phyloP scores from a whole-genome alignment of 345 rosid species.

The Conringia planisiliqua region DNA sequence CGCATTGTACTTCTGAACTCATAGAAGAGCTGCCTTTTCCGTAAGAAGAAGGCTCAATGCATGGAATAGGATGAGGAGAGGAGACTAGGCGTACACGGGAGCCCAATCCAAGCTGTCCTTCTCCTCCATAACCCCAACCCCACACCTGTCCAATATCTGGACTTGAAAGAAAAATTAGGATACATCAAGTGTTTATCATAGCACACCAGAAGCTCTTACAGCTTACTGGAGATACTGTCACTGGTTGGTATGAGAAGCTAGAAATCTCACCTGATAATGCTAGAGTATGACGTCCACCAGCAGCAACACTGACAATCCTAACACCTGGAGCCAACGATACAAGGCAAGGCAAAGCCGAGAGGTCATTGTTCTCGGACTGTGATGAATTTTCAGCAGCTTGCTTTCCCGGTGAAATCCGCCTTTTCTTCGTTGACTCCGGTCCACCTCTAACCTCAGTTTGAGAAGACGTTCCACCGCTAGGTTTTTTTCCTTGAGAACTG shows the following conservation, averaged over 20 bases:
- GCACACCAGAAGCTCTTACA: conserved; percentile 1
- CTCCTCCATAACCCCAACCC: conserved; percentile 99
- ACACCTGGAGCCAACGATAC: conserved; percentile 88
- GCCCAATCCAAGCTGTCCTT: conserved; percentile 99
- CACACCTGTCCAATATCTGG: conserved; percentile 97
- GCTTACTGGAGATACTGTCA: conserved; percentile 23
- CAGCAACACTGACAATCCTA: conserved; percentile 72
- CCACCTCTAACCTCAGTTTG: conserved; percentile 46
- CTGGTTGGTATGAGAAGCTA: not conserved
- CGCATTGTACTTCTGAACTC: conserved; percentile 54
- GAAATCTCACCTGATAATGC: conserved; percentile 73
- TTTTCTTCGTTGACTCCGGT: conserved; percentile 66
- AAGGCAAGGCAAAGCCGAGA: conserved; percentile 85
- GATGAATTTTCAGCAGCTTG: conserved; percentile 79
- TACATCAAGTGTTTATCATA: conserved; percentile 18
- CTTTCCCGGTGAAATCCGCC: conserved; percentile 60
- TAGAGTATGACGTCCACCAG: conserved; percentile 97
- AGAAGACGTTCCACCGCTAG: conserved; percentile 46
- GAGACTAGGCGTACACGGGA: conserved; percentile 91
- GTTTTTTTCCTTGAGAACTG: conserved; percentile 51
- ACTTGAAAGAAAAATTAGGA: conserved; percentile 44
- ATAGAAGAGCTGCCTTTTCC: conserved; percentile 55
- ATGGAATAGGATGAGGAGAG: conserved; percentile 87
- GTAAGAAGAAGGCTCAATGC: conserved; percentile 60
- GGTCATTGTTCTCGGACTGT: conserved; percentile 62